Percentiles rank a stretch among this genome's conserved stretches.
These are phyloP conservation scores for Lupinus albus DNA, from an alignment of 306 rosid genomes.

Conservation along the genomic window DNA sequence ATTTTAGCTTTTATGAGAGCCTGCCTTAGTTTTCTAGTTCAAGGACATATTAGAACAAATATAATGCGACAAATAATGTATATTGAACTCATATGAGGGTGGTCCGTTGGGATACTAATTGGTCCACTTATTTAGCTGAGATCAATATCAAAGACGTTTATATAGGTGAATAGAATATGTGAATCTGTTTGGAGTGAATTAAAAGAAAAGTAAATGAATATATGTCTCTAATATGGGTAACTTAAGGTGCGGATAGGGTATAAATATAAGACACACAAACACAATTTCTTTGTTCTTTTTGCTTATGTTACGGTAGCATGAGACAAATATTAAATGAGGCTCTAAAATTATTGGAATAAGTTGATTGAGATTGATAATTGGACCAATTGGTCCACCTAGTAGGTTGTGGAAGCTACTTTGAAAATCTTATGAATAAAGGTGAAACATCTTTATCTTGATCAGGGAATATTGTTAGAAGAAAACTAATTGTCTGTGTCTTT, in stretches of 20 bases:
- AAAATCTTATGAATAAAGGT: conserved; percentile 23
- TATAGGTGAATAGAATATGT: no score
- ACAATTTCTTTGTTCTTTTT: not conserved
- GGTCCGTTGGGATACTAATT: no score
- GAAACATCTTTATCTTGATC: conserved; percentile 1
- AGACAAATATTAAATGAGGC: conserved; percentile 25
- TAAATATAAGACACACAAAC: conserved; percentile 2
- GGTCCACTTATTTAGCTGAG: conserved; percentile 33
- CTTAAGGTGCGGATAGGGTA: no score
- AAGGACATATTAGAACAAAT: conserved; percentile 6
- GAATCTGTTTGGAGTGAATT: no score
- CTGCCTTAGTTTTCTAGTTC: not conserved
- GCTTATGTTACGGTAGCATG: not conserved
- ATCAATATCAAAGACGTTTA: not conserved
- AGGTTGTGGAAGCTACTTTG: not conserved
- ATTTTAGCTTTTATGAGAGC: not conserved
- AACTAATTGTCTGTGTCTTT: not conserved
- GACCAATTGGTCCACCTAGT: conserved; percentile 42
- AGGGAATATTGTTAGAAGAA: not conserved
- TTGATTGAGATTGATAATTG: conserved; percentile 6
- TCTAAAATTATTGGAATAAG: conserved; percentile 19
- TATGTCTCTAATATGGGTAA: no score
- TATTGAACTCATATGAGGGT: not conserved
- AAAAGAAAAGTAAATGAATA: no score
- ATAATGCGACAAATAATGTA: conserved; percentile 11